Evolutionary conservation across 352 stramenopile species (phyloP), one percentile per base, ranked within the genome.

Genomic region (Phytophthora sp.): DNA sequence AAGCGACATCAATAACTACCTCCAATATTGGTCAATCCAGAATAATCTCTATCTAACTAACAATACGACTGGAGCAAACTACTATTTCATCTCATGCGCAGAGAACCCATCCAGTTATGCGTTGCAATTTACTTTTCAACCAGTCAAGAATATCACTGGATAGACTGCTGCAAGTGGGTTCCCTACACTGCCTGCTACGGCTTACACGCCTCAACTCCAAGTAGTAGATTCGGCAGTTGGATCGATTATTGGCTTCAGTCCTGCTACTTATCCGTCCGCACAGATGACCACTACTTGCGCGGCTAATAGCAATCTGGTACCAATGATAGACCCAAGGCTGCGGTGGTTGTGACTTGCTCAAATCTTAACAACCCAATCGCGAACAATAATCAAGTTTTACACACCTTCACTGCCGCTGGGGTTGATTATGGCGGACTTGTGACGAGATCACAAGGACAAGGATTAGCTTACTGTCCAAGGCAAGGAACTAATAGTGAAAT

Each of bases 291-390:
- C n/a, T n/a, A n/a, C n/a, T n/a, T n/a, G n/a, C n/a, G n/a, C n/a
- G n/a, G n/a, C n/a, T n/a, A n/a, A n/a, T n/a, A n/a, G n/a, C n/a
- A n/a, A n/a, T n/a, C n/a, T n/a, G n/a, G n/a, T n/a, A n/a, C n/a
- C n/a, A n/a, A n/a, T n/a, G 13, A 49, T 69, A 1, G 51, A 63
- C 49, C 60, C 60, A 15, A 35, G 2, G 44, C 37, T 1, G 34
- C 45, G 0, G 60, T 63, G 2, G 28, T 63, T 13, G 13, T 69
- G 9, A 38, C 11, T n/a, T 42, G 11, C 12, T 62, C 60, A 32
- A 64, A 69, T 55, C 20, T 69, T 4, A 38, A 59, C 15, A 64
- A 69, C 50, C 35, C 53, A 45, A 45, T 69, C 7, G 52, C 61
- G 12, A 69, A 60, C 15, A n/a, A n/a, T n/a, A n/a, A n/a, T n/a